Percentiles rank a stretch among this genome's conserved stretches.
These are phyloP conservation scores for Vickermania spadyakhi DNA, from an alignment of 208 protist genomes.

Conservation along the genomic window DNA sequence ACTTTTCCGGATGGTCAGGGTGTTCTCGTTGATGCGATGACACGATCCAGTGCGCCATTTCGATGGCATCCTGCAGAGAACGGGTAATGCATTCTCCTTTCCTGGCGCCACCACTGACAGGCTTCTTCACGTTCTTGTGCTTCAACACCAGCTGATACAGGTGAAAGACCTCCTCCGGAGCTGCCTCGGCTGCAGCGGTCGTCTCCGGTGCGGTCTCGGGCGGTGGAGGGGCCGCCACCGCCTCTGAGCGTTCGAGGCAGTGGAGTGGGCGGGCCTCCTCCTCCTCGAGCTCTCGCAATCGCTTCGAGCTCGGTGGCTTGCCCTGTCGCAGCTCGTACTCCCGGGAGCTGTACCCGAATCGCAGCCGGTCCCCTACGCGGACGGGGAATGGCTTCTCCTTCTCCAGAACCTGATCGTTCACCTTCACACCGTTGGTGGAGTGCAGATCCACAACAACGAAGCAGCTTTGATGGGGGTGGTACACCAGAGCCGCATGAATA, in stretches of 20 bases:
- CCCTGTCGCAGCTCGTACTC: slow-evolving; percentile 62
- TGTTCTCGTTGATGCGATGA: slow-evolving; percentile 5
- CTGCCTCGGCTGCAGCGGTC: background rate
- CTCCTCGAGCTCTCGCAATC: slow-evolving; percentile 16
- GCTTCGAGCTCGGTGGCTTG: slow-evolving; percentile 27
- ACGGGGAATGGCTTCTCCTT: slow-evolving; percentile 44
- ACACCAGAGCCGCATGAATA: slow-evolving; percentile 80
- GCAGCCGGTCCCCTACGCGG: slow-evolving; percentile 38
- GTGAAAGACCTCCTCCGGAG: slow-evolving; percentile 16
- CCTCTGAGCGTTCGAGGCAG: background rate
- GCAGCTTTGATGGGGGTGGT: slow-evolving; percentile 61
- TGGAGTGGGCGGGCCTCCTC: background rate
- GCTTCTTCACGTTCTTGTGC: slow-evolving; percentile 77
- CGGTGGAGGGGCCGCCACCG: background rate
- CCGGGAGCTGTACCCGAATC: slow-evolving; percentile 71
- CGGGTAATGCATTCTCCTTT: slow-evolving; percentile 77
- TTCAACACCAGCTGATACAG: slow-evolving; percentile 85
- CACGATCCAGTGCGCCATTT: slow-evolving; percentile 47
- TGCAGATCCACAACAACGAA: slow-evolving; percentile 83
- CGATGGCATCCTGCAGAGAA: slow-evolving; percentile 54
- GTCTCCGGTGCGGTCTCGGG: background rate
- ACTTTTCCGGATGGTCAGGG: slow-evolving; percentile 5
- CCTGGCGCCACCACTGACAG: slow-evolving; percentile 37
- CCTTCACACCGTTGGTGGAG: slow-evolving; percentile 72
- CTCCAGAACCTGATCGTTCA: slow-evolving; percentile 58